A percentile compares a stretch with the other conserved stretches of the same genome.
Evolutionary conservation across 2,329 filamentous ascomycete genomes (phyloP).

Genomic region (Aspergillus bombycis): DNA sequence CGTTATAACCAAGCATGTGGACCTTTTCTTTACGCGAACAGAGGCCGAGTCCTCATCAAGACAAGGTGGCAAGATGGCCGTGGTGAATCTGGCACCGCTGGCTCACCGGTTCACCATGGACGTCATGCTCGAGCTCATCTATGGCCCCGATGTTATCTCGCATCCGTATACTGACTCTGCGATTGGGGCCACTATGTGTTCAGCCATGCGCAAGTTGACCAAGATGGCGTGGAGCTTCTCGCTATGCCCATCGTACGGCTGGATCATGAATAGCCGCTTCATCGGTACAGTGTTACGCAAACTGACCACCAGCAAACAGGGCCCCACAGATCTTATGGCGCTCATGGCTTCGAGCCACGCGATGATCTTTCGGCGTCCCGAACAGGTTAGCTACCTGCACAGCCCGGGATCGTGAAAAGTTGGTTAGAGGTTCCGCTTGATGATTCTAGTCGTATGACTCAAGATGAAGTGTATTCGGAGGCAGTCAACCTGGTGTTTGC

Average conservation of each 20-base stretch:
- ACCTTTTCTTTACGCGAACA: constrained; percentile 13
- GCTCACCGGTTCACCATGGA: constrained; percentile 21
- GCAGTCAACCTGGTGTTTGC: constrained; percentile 21
- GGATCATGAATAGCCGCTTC: constrained; percentile 20
- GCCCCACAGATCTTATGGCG: constrained; percentile 9
- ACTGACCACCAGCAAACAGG: constrained; percentile 2
- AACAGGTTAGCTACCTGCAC: constrained; percentile 1
- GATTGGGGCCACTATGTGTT: constrained; percentile 8
- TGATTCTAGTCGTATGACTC: constrained; percentile 19
- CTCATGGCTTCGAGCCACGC: constrained; percentile 9
- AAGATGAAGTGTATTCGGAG: constrained; percentile 16
- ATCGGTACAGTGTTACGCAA: constrained; percentile 9
- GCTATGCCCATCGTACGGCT: constrained; percentile 18
- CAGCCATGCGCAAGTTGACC: constrained; percentile 11
- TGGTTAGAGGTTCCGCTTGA: constrained; percentile 19
- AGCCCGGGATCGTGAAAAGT: constrained; percentile 20
- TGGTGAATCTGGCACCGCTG: constrained; percentile 18
- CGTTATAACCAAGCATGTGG: constrained; percentile 18
- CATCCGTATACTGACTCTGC: constrained; percentile 19
- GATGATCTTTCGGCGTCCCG: constrained; percentile 11
- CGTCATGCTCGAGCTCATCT: constrained; percentile 21
- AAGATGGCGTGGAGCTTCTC: constrained; percentile 23
- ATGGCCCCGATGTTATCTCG: constrained; percentile 14
- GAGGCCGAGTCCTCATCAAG: neutral
- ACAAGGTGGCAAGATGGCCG: neutral